A percentile compares a stretch with the other conserved stretches of the same genome.
Evolutionary conservation across 1,284 basidiomycete species (phyloP).

Genomic region (Cutaneotrichosporon dermatis): DNA sequence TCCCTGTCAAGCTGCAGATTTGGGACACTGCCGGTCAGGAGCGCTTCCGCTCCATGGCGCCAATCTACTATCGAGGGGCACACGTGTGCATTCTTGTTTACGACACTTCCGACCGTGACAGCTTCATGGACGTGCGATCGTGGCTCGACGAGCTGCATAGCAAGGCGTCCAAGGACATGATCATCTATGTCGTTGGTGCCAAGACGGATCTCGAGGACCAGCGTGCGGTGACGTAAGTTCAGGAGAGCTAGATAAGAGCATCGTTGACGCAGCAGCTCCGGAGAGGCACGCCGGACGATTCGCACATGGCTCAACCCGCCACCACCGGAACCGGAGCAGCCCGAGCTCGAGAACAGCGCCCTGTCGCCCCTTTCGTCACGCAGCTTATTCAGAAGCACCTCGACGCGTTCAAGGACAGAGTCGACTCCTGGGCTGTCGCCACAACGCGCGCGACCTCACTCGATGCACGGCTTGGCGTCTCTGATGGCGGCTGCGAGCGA

Average conservation of each 20-base stretch:
- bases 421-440: conserved; percentile 8
- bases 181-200: conserved; percentile 45
- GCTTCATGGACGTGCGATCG: conserved; percentile 83
- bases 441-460: conserved; percentile 17
- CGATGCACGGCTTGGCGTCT: conserved; percentile 26
- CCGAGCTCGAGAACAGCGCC: neutral
- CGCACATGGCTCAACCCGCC: conserved; percentile 35
- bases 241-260: too few relatives aligned
- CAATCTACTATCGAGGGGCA: conserved; percentile 55
- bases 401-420: conserved; percentile 14
- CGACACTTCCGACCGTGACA: conserved; percentile 59
- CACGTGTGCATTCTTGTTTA: conserved; percentile 55
- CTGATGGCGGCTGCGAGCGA: conserved; percentile 16
- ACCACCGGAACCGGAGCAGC: conserved; percentile 15
- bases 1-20: conserved; percentile 70
- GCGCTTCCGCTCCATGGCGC: conserved; percentile 88
- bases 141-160: conserved; percentile 71
- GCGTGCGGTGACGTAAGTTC: conserved; percentile 33
- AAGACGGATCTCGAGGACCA: conserved; percentile 40
- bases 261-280: conserved; percentile 22
- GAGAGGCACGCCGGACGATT: conserved; percentile 34
- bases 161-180: conserved; percentile 43
- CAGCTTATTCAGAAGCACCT: conserved; percentile 33
- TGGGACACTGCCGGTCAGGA: conserved; percentile 99
- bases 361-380: conserved; percentile 7